These are phyloP conservation scores for Blastobotrys aristatus DNA, from an alignment of 1,139 yeast species.

Conservation along the genomic window DNA sequence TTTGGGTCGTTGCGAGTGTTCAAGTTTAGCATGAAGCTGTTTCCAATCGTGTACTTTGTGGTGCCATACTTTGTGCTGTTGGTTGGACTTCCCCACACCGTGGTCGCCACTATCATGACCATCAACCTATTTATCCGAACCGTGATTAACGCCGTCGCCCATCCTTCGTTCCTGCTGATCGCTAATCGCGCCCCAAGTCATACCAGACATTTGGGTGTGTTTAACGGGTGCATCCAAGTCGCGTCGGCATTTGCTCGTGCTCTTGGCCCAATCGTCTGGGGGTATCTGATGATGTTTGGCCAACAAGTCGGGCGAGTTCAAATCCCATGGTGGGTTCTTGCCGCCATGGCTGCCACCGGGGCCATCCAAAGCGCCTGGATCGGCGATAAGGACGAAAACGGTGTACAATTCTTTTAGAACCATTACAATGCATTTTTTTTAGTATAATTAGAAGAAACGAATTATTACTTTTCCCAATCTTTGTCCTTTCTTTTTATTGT, in stretches of 20 bases:
- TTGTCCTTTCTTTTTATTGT: background rate
- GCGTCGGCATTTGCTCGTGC: constrained; percentile 53
- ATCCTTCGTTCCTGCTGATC: constrained; percentile 30
- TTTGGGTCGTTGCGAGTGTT: constrained; percentile 46
- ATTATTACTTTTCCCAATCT: background rate
- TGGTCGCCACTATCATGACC: constrained; percentile 12
- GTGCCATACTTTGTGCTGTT: constrained; percentile 51
- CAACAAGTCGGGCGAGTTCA: constrained; percentile 43
- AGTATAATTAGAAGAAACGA: too few relatives aligned
- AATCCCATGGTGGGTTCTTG: constrained; percentile 48
- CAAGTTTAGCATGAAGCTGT: constrained; percentile 39
- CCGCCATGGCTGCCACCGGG: constrained; percentile 30
- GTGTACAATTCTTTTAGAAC: constrained; percentile 2
- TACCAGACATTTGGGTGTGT: constrained; percentile 30
- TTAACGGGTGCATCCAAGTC: constrained; percentile 34
- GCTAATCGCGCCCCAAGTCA: constrained; percentile 32
- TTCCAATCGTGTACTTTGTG: constrained; percentile 46
- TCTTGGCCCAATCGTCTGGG: constrained; percentile 57
- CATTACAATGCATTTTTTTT: background rate
- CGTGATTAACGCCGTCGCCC: constrained; percentile 24
- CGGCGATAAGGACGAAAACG: constrained; percentile 14
- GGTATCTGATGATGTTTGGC: constrained; percentile 48
- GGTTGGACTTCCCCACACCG: constrained; percentile 14
- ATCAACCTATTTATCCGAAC: constrained; percentile 19
- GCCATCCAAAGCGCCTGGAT: constrained; percentile 24